A percentile compares a stretch with the other conserved stretches of the same genome.
Conservation (phyloP, 306 rosid genomes). For the Citrullus mucosospermus region DNA sequence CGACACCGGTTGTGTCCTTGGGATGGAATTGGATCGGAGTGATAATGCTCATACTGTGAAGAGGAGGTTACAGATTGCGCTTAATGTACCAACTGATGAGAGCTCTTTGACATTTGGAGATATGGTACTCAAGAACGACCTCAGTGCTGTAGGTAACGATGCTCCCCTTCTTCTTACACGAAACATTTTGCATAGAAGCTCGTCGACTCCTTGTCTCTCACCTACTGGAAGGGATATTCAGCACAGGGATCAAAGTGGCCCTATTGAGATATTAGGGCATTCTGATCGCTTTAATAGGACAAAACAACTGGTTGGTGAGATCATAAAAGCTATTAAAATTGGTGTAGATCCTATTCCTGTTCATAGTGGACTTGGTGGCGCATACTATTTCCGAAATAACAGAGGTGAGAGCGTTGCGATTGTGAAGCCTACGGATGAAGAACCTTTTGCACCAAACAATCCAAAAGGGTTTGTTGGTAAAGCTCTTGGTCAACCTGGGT, state of each 20-base stretch:
- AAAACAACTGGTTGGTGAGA: conserved; percentile 43
- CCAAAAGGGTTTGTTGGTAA: conserved; percentile 95
- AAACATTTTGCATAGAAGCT: conserved; percentile 72
- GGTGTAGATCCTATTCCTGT: conserved; percentile 84
- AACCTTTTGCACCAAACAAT: conserved; percentile 95
- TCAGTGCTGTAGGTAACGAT: conserved; percentile 69
- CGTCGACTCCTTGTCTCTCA: conserved; percentile 91
- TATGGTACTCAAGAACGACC: conserved; percentile 73
- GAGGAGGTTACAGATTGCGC: conserved; percentile 86
- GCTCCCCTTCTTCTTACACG: conserved; percentile 78
- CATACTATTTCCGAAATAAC: conserved; percentile 69
- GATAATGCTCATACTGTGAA: conserved; percentile 95
- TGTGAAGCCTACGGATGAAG: conserved; percentile 97
- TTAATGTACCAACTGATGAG: conserved; percentile 80
- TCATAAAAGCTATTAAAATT: conserved; percentile 55
- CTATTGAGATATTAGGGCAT: conserved; percentile 72
- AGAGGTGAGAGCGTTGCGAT: conserved; percentile 72
- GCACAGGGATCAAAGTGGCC: conserved; percentile 76
- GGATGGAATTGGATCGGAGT: conserved; percentile 77
- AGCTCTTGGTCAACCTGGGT: conserved; percentile 91
- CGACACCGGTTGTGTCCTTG: conserved; percentile 76
- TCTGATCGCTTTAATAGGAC: conserved; percentile 34
- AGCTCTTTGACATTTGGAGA: conserved; percentile 89
- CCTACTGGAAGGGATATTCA: conserved; percentile 81
- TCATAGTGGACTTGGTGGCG: conserved; percentile 93